Evolutionary conservation across 495 filamentous ascomycete genomes (phyloP).

Genomic region (Cercophora newfieldiana): DNA sequence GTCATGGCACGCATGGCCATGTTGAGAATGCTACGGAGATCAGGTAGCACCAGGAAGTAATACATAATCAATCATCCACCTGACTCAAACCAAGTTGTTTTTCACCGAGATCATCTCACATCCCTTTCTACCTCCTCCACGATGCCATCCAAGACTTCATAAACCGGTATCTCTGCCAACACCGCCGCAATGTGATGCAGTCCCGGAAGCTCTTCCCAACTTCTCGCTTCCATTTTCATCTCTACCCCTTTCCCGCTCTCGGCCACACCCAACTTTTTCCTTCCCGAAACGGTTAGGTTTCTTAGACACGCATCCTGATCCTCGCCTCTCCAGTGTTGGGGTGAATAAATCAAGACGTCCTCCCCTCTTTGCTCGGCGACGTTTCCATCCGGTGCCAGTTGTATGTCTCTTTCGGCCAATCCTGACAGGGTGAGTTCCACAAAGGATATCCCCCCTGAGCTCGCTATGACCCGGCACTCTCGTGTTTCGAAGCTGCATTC

Average conservation of each 20-base stretch:
- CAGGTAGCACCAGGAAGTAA: background rate
- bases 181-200: conserved; percentile 54
- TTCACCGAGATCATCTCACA: background rate
- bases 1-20: background rate
- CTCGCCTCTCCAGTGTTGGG: background rate
- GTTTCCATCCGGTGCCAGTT: background rate
- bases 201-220: conserved; percentile 54
- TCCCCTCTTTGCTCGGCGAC: background rate
- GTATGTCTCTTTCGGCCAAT: background rate
- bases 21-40: background rate
- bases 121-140: conserved; percentile 22
- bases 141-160: conserved; percentile 52
- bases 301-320: too few relatives aligned
- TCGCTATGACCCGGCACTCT: background rate
- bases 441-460: background rate
- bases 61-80: background rate
- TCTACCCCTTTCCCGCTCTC: conserved; percentile 7
- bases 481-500: background rate
- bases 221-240: conserved; percentile 45
- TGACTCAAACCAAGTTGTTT: background rate
- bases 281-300: conserved; percentile 48
- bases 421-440: background rate
- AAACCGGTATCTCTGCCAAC: conserved; percentile 55
- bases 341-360: background rate
- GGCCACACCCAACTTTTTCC: background rate